phyloP scores from a whole-genome alignment of 2,329 filamentous ascomycete species.

The Acarospora socialis region DNA sequence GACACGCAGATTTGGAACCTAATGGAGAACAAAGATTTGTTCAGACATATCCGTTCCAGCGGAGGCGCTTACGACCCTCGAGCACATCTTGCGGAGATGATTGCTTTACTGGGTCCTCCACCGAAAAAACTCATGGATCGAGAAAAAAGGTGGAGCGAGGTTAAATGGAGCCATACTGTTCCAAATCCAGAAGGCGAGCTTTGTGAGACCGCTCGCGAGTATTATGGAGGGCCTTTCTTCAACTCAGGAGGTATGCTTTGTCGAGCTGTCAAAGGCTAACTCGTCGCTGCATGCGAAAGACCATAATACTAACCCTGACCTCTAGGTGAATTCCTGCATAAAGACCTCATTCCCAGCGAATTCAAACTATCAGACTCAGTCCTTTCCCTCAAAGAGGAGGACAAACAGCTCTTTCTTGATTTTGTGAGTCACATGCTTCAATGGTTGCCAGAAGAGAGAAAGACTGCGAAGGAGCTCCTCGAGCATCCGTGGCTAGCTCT shows the following conservation, averaged over 20 bases:
- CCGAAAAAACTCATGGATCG: conserved; percentile 9
- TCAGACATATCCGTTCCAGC: conserved; percentile 3
- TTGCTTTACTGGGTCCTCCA: conserved; percentile 16
- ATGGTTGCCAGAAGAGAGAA: conserved; percentile 22
- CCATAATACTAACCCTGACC: neutral
- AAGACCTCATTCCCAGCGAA: conserved; percentile 16
- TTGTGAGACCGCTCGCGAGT: neutral
- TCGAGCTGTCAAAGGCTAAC: neutral
- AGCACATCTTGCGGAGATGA: conserved; percentile 17
- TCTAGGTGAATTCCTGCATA: conserved; percentile 15
- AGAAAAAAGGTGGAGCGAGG: neutral
- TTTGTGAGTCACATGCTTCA: conserved; percentile 21
- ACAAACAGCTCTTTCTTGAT: conserved; percentile 20
- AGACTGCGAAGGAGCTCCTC: conserved; percentile 21
- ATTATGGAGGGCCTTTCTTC: neutral
- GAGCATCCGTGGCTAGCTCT: conserved; percentile 22
- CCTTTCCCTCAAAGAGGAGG: conserved; percentile 18
- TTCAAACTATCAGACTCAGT: conserved; percentile 12
- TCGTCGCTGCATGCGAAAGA: neutral
- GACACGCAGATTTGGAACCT: conserved; percentile 18
- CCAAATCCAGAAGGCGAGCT: neutral
- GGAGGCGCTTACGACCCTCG: conserved; percentile 14
- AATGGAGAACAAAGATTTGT: conserved; percentile 13
- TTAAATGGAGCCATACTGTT: neutral
- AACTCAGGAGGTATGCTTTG: neutral